These are phyloP conservation scores for Trichosporon faecale DNA, from an alignment of 1,284 basidiomycete genomes.

Conservation along the genomic window DNA sequence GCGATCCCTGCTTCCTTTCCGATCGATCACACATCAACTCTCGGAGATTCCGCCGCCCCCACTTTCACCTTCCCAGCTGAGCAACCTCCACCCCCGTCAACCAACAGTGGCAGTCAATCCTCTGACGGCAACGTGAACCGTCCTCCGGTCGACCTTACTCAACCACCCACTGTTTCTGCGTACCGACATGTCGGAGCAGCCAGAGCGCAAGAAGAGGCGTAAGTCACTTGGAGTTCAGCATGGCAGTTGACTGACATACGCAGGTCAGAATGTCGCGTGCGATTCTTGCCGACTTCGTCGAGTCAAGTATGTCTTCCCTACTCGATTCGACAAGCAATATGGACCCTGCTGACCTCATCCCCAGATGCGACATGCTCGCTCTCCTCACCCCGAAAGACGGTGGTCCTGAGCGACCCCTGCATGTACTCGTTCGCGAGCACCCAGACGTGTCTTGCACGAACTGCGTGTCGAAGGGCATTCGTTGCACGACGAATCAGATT, in stretches of 20 bases:
- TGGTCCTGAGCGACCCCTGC: constrained; percentile 14
- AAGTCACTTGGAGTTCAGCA: neutral
- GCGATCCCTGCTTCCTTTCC: neutral
- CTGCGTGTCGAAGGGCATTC: constrained; percentile 40
- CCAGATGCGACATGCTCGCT: constrained; percentile 31
- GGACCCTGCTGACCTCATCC: neutral
- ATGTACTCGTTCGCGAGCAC: constrained; percentile 31
- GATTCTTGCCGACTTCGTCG: constrained; percentile 42
- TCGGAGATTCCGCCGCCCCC: neutral
- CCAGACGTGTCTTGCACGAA: constrained; percentile 39
- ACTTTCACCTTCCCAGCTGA: neutral
- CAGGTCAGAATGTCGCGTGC: constrained; percentile 46
- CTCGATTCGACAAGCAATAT: too few relatives aligned
- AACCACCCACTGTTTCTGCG: neutral
- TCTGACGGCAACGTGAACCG: neutral
- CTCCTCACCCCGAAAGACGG: constrained; percentile 27
- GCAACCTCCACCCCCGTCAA: neutral
- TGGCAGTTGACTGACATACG: neutral
- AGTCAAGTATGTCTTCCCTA: constrained; percentile 32
- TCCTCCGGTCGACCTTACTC: neutral
- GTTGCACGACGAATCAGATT: constrained; percentile 42
- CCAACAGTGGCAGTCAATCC: neutral
- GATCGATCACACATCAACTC: neutral
- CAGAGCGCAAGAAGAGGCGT: constrained; percentile 9
- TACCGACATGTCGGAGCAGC: neutral